Percentiles rank a stretch among this genome's conserved stretches.
phyloP scores from a whole-genome alignment of 2,329 filamentous ascomycete genomes.

The Trichoderma breve region DNA sequence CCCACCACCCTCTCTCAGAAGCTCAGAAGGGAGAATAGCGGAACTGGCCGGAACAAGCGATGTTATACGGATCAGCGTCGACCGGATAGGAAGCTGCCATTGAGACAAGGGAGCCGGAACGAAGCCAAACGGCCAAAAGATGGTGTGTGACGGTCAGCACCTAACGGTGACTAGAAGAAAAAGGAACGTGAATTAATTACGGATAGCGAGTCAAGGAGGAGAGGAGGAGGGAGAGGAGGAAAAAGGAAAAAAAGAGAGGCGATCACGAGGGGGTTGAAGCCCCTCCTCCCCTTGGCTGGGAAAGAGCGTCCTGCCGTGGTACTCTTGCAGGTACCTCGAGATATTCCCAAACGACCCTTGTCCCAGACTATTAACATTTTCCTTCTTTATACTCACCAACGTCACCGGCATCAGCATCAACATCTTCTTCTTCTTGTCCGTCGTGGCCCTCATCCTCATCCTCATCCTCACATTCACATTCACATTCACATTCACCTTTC shows the following conservation, averaged over 20 bases:
- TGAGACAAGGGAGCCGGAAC: conserved; percentile 4
- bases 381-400: background rate
- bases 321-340: background rate
- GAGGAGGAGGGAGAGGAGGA: background rate
- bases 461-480: background rate
- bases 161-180: background rate
- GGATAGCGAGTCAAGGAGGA: background rate
- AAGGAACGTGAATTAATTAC: background rate
- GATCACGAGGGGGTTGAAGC: conserved; percentile 8
- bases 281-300: conserved; percentile 2
- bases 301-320: background rate
- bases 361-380: background rate
- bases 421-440: background rate
- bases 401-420: background rate
- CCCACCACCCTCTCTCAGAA: background rate
- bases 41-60: conserved; percentile 6
- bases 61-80: background rate
- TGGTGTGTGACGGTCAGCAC: conserved; percentile 12
- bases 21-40: background rate
- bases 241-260: conserved; percentile 1
- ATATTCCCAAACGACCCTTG: background rate
- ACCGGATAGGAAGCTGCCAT: conserved; percentile 16
- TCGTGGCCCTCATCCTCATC: background rate
- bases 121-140: background rate
- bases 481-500: no score